Evolutionary conservation across 306 rosid genomes (phyloP).

Genomic region (Lupinus albus): DNA sequence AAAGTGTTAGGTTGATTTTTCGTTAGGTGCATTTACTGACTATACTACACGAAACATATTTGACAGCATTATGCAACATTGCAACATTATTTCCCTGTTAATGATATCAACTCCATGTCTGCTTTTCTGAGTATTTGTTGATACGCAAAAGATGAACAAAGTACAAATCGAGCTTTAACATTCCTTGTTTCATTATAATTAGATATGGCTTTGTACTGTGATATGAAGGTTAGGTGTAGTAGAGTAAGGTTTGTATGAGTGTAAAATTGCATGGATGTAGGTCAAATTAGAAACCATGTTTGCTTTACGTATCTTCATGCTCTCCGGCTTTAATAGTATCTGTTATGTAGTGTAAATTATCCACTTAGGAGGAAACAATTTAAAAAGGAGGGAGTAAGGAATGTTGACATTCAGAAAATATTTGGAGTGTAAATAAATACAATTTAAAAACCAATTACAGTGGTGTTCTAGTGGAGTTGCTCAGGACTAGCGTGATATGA

Average conservation of each 20-base stretch:
- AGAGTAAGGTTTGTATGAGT: neutral
- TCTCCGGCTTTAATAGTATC: neutral
- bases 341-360: slow-evolving; percentile 12
- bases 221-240: too few species aligned
- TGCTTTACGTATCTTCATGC: neutral
- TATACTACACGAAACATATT: slow-evolving; percentile 8
- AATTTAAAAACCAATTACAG: too few species aligned
- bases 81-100: neutral
- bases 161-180: neutral
- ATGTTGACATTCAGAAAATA: slow-evolving; percentile 61
- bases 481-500: too few species aligned
- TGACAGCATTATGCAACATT: neutral
- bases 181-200: neutral
- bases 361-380: neutral
- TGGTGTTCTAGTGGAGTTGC: too few species aligned
- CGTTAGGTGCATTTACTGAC: neutral
- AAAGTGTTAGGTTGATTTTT: neutral
- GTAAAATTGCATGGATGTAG: slow-evolving; percentile 1
- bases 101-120: neutral
- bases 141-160: neutral
- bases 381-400: neutral
- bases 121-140: neutral
- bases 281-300: neutral
- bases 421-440: too few species aligned
- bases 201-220: too few species aligned